phyloP scores from a whole-genome alignment of 805 yeast genomes.

The Myxozyma sirexii region DNA sequence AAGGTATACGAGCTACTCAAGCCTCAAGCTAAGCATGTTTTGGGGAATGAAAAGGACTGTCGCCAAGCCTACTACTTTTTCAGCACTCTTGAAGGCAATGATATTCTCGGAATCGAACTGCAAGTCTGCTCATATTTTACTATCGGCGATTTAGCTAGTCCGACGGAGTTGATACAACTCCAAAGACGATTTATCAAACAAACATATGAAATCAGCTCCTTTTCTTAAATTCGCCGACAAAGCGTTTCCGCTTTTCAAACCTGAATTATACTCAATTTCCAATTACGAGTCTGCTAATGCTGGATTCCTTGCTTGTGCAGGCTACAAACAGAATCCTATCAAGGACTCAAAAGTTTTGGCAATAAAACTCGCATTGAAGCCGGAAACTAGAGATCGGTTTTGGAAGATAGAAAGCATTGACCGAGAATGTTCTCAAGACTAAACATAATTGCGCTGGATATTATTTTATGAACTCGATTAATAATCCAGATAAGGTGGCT shows the following conservation, averaged over 20 bases:
- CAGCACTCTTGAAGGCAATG: slow-evolving; percentile 7
- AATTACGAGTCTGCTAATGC: slow-evolving; percentile 24
- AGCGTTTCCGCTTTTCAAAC: slow-evolving; percentile 1
- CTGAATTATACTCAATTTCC: slow-evolving; percentile 8
- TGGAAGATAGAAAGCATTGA: slow-evolving; percentile 71
- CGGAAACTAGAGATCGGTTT: slow-evolving; percentile 67
- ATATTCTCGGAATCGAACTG: slow-evolving; percentile 22
- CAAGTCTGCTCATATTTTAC: no score
- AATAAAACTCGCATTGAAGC: slow-evolving; percentile 14
- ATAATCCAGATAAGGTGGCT: slow-evolving; percentile 20
- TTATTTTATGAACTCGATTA: slow-evolving; percentile 8
- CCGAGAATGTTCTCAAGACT: slow-evolving; percentile 10
- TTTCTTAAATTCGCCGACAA: slow-evolving; percentile 16
- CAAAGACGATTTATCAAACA: slow-evolving; percentile 11
- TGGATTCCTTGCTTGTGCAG: slow-evolving; percentile 29
- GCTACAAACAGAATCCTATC: neutral
- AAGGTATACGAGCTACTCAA: slow-evolving; percentile 1
- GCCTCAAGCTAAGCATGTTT: slow-evolving; percentile 23
- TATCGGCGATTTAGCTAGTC: neutral
- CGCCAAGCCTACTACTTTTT: slow-evolving; percentile 21
- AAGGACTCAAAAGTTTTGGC: slow-evolving; percentile 10
- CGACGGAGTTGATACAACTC: slow-evolving; percentile 19
- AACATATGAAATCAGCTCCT: slow-evolving; percentile 21
- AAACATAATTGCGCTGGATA: slow-evolving; percentile 24
- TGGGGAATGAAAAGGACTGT: slow-evolving; percentile 11